Conservation (phyloP, 2,329 filamentous ascomycete genomes). For the Metarhizium robertsii region DNA sequence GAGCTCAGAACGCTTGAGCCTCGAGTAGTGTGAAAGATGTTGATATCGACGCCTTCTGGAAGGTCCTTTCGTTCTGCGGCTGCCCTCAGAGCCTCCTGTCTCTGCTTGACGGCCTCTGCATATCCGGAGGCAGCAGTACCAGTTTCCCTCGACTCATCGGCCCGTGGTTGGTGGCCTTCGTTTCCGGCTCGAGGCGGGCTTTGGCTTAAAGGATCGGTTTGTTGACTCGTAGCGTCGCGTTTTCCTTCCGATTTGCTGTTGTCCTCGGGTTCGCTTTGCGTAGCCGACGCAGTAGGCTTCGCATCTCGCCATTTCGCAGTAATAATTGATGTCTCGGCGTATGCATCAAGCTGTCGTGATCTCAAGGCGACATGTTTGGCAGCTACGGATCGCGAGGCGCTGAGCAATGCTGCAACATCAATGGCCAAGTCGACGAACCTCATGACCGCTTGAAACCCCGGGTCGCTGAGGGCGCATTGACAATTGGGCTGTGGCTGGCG, state of each 20-base stretch:
- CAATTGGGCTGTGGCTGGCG: neutral
- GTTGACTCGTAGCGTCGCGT: neutral
- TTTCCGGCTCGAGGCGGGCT: neutral
- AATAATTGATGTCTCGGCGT: slow-evolving; percentile 36
- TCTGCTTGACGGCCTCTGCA: slow-evolving; percentile 6
- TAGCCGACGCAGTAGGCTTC: neutral
- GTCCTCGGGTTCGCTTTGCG: neutral
- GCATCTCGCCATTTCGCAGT: slow-evolving; percentile 22
- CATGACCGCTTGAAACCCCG: slow-evolving; percentile 31
- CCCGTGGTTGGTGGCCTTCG: neutral
- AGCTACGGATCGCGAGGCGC: slow-evolving; percentile 60
- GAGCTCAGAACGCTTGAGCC: slow-evolving; percentile 36
- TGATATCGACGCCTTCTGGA: slow-evolving; percentile 32
- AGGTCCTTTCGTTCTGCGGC: slow-evolving; percentile 21
- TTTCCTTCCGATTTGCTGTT: neutral
- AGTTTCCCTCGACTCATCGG: neutral
- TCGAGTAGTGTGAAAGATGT: slow-evolving; percentile 37
- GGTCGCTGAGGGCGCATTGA: slow-evolving; percentile 15
- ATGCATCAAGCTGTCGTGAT: slow-evolving; percentile 42
- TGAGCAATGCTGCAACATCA: slow-evolving; percentile 61
- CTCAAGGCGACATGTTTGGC: slow-evolving; percentile 51
- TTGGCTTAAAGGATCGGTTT: neutral
- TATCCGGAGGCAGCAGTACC: neutral
- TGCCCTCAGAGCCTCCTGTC: slow-evolving; percentile 1
- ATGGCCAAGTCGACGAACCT: slow-evolving; percentile 55